These are phyloP conservation scores for Sporothrix euskadiensis DNA, from an alignment of 2,329 filamentous ascomycete genomes.

Conservation along the genomic window DNA sequence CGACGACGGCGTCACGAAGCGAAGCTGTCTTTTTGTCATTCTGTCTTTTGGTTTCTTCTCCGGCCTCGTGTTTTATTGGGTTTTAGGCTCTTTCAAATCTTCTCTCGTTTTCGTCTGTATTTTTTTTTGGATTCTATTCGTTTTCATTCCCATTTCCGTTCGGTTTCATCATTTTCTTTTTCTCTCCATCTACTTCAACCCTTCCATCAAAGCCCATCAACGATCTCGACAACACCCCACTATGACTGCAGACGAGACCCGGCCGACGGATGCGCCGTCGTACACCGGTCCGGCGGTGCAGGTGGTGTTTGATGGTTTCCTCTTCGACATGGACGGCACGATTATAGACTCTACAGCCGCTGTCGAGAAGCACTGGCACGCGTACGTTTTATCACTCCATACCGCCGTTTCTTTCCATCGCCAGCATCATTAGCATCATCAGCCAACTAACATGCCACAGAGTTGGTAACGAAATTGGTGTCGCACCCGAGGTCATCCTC, in stretches of 20 bases:
- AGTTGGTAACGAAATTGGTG: constrained; percentile 79
- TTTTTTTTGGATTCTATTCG: neutral
- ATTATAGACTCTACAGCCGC: constrained; percentile 80
- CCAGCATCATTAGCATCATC: too few relatives aligned
- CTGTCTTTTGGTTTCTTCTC: neutral
- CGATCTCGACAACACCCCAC: neutral
- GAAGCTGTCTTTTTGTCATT: neutral
- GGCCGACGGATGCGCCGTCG: constrained; percentile 32
- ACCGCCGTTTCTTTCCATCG: neutral
- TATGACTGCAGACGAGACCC: constrained; percentile 22
- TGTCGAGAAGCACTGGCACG: constrained; percentile 75
- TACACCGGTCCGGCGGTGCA: constrained; percentile 46
- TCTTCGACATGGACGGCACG: constrained; percentile 80
- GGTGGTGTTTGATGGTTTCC: constrained; percentile 56
- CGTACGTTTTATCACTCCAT: constrained; percentile 46
- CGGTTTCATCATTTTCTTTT: neutral
- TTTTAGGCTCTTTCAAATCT: neutral
- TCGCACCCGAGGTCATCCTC: constrained; percentile 81
- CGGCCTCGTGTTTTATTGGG: neutral
- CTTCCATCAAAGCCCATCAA: neutral
- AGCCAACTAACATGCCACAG: constrained; percentile 43
- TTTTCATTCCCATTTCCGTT: neutral
- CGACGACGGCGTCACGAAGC: neutral
- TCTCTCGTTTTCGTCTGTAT: neutral
- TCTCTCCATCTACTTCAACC: neutral